Conservation (phyloP, 257 asterid genomes). For the Scutellaria baicalensis region DNA sequence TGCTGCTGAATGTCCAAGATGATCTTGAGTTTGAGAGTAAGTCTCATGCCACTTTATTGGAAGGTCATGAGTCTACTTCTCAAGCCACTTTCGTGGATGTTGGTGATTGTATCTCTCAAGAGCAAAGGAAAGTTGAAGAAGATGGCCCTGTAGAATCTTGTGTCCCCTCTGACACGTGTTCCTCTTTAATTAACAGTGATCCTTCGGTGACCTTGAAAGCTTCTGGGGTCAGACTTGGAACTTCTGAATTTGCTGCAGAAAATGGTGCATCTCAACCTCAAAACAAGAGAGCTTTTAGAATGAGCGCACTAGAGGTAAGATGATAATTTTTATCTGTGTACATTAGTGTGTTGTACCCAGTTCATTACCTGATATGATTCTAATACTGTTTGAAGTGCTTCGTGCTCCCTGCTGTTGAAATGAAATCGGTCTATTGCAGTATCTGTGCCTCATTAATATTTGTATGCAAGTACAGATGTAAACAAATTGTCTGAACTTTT, state of each 20-base stretch:
- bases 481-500: neutral
- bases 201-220: constrained; percentile 17
- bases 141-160: constrained; percentile 14
- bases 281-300: constrained; percentile 48
- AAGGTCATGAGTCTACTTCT: constrained; percentile 18
- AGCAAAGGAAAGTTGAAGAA: constrained; percentile 21
- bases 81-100: constrained; percentile 1
- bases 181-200: constrained; percentile 14
- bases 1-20: constrained; percentile 30
- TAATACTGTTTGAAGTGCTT: neutral
- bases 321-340: neutral
- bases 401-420: neutral
- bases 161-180: constrained; percentile 3
- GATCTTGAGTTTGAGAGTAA: constrained; percentile 29
- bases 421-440: neutral
- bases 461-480: neutral
- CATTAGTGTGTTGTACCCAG: neutral
- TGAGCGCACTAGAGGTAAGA: constrained; percentile 63
- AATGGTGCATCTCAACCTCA: constrained; percentile 28
- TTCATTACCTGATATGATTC: neutral
- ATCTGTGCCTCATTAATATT: neutral
- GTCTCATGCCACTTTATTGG: constrained; percentile 17
- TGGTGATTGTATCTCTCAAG: constrained; percentile 18
- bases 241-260: constrained; percentile 21
- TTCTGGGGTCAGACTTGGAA: constrained; percentile 10